Evolutionary conservation across 2,329 filamentous ascomycete genomes (phyloP).

Genomic region (Ophiobolus disseminans): DNA sequence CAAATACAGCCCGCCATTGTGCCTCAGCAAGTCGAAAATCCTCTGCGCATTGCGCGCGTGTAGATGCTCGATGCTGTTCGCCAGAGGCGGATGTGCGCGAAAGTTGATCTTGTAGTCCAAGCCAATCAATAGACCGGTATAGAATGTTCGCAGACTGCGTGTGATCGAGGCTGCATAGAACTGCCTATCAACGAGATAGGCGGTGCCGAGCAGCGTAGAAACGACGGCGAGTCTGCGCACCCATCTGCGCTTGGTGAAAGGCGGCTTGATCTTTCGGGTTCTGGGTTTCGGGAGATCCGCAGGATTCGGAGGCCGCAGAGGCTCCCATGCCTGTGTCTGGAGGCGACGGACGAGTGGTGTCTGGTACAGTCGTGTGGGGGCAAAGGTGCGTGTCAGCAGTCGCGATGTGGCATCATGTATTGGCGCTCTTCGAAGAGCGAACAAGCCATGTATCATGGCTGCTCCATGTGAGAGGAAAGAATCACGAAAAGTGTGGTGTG

Average conservation of each 20-base stretch:
- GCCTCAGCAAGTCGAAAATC: conserved; percentile 78
- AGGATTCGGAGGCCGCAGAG: conserved; percentile 72
- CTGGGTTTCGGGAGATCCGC: conserved; percentile 69
- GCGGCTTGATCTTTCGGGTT: conserved; percentile 69
- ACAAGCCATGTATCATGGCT: conserved; percentile 51
- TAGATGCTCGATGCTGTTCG: conserved; percentile 75
- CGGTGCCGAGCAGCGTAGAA: conserved; percentile 63
- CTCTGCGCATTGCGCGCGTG: conserved; percentile 85
- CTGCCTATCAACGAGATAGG: conserved; percentile 74
- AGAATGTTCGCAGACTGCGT: conserved; percentile 83
- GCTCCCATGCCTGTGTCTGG: conserved; percentile 51
- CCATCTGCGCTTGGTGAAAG: conserved; percentile 75
- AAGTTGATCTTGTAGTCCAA: conserved; percentile 98
- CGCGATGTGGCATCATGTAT: conserved; percentile 26
- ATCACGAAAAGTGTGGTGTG: conserved; percentile 33
- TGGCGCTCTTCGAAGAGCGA: conserved; percentile 40
- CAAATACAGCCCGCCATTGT: conserved; percentile 91
- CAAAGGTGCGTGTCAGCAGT: conserved; percentile 25
- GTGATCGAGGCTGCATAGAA: conserved; percentile 80
- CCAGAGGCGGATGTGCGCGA: conserved; percentile 75
- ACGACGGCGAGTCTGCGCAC: conserved; percentile 73
- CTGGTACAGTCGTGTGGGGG: conserved; percentile 18
- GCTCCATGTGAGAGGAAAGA: conserved; percentile 12
- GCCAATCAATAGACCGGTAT: conserved; percentile 78
- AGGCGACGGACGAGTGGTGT: conserved; percentile 33